phyloP scores from a whole-genome alignment of 148 eudicot genomes.

The Rhododendron williamsianum region DNA sequence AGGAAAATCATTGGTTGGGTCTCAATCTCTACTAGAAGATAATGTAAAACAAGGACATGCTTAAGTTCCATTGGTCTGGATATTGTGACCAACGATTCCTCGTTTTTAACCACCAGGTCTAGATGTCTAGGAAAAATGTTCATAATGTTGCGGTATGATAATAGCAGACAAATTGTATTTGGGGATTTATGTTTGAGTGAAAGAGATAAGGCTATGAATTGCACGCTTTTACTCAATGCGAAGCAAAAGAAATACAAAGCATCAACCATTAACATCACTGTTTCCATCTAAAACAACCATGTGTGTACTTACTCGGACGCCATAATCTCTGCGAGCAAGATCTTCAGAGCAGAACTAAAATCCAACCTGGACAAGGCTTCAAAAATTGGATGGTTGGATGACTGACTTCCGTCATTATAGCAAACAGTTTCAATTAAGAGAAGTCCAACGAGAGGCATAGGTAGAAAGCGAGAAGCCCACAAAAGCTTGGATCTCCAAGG shows the following conservation, averaged over 20 bases:
- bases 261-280: not conserved
- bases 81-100: not conserved
- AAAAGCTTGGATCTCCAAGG: conserved; percentile 95
- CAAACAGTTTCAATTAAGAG: conserved; percentile 75
- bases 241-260: not conserved
- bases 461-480: conserved; percentile 89
- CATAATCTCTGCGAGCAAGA: conserved; percentile 85
- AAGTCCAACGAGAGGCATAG: conserved; percentile 98
- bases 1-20: not conserved
- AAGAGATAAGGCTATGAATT: not conserved
- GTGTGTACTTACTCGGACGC: conserved; percentile 76
- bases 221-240: not conserved
- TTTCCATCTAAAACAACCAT: not conserved
- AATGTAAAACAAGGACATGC: not conserved
- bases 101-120: not conserved
- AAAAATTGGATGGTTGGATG: conserved; percentile 64
- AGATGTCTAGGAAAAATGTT: not conserved
- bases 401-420: conserved; percentile 57
- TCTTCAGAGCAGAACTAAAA: conserved; percentile 87
- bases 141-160: not conserved
- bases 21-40: not conserved
- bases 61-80: not conserved
- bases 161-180: not conserved
- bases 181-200: not conserved
- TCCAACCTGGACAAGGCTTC: conserved; percentile 92